Evolutionary conservation across 129 eudicot genomes (phyloP), one percentile per base, ranked within the genome.

Genomic region (Arctium lappa): DNA sequence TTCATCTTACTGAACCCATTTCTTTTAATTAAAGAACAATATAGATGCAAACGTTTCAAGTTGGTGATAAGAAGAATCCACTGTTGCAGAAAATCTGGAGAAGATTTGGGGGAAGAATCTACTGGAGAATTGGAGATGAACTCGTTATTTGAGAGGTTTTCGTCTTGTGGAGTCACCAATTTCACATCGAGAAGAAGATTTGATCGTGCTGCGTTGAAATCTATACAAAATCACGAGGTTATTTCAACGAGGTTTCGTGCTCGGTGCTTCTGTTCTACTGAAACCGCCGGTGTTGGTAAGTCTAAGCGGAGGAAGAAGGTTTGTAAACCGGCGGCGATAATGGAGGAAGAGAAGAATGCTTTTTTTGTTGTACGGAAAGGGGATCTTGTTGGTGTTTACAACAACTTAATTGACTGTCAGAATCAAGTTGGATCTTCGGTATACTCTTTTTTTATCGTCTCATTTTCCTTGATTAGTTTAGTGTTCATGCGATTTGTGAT

Each of bases 381-480:
- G 81, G 99, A 95, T 68, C 69, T 95, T 75, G 90, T 95, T 69
- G 99, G 98, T 75, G 94, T 95, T 18, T 95, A 93, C 86, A 93
- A 90, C 76, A 93, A 81, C 88, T 85, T 95, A n/a, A 90, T 87
- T 83, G 99, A 95, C 44, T 91, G 95, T 73, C 95, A 93, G 79
- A 88, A 92, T 72, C 99, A 95, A 95, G 98, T 89, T 81, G 94
- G 97, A 87, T 75, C 94, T 48, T 92, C 99, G 87, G 99, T 95
- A 86, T 74, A 60, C 69, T 72, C 66, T 66, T 13, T 13, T n/a
- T 33, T 13, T 29, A 30, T 53, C 73, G 12, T 40, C 32, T 78
- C 77, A 66, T 40, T 70, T 62, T 46, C 40, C 46, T 84, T 10
- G 2, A 37, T 42, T 74, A 31, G 18, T 66, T 42, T 42, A 42